Percentiles rank a stretch among this genome's conserved stretches.
phyloP scores from a whole-genome alignment of 495 filamentous ascomycete genomes.

The Articulospora tetracladia region DNA sequence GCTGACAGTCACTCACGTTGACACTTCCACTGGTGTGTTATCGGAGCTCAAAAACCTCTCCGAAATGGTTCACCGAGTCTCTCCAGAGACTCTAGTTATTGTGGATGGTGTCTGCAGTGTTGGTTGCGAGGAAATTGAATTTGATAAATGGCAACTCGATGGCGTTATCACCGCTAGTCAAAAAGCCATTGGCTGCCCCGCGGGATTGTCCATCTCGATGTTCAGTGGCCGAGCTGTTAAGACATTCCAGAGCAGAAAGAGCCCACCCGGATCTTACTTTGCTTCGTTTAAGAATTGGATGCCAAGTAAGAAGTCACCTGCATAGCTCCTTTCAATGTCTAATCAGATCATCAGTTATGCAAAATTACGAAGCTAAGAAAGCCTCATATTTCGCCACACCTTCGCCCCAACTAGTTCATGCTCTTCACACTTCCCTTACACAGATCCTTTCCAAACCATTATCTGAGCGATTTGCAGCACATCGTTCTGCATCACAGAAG shows the following conservation, averaged over 20 bases:
- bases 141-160: constrained; percentile 93
- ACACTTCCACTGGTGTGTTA: constrained; percentile 93
- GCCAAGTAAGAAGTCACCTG: constrained; percentile 56
- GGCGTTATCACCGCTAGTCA: constrained; percentile 91
- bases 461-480: constrained; percentile 71
- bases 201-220: constrained; percentile 90
- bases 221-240: constrained; percentile 86
- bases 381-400: constrained; percentile 97
- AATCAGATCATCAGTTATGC: constrained; percentile 62
- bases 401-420: constrained; percentile 88
- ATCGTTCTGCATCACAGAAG: constrained; percentile 70
- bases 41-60: constrained; percentile 82
- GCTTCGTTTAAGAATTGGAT: constrained; percentile 96
- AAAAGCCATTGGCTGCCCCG: constrained; percentile 94
- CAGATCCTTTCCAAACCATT: constrained; percentile 81
- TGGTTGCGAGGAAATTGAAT: constrained; percentile 90
- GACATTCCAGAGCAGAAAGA: constrained; percentile 71
- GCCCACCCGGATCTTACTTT: constrained; percentile 81
- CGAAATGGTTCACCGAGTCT: constrained; percentile 77
- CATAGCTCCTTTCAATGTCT: constrained; percentile 7
- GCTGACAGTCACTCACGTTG: constrained; percentile 92
- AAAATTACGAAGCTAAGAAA: constrained; percentile 97
- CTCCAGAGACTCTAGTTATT: constrained; percentile 82
- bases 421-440: constrained; percentile 85
- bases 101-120: constrained; percentile 98